phyloP scores from a whole-genome alignment of 495 filamentous ascomycete species.

The Cudoniella acicularis region DNA sequence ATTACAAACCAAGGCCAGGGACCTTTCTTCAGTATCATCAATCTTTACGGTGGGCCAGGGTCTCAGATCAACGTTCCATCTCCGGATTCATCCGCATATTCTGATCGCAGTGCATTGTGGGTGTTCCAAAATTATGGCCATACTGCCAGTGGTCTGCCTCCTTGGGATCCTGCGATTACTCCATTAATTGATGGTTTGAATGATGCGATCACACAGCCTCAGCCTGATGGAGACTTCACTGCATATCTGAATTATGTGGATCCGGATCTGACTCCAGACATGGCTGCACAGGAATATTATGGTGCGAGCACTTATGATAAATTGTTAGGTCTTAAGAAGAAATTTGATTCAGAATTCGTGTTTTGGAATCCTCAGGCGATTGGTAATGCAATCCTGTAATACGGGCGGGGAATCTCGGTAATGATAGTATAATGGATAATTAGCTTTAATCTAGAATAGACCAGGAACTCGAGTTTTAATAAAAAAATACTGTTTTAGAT shows the following conservation, averaged over 20 bases:
- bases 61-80: constrained; percentile 41
- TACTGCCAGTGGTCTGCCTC: constrained; percentile 29
- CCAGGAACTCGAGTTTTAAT: no score
- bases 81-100: constrained; percentile 49
- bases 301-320: constrained; percentile 41
- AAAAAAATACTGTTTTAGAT: no score
- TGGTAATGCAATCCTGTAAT: constrained; percentile 18
- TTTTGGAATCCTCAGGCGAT: constrained; percentile 67
- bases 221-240: constrained; percentile 35
- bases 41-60: constrained; percentile 50
- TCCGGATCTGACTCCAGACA: constrained; percentile 42
- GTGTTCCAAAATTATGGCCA: constrained; percentile 57
- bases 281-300: constrained; percentile 55
- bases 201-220: constrained; percentile 28
- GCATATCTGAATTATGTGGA: constrained; percentile 78
- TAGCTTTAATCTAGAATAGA: no score
- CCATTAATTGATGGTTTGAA: constrained; percentile 44
- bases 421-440: no score
- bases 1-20: constrained; percentile 23
- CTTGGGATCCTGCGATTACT: constrained; percentile 33
- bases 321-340: constrained; percentile 48
- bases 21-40: constrained; percentile 39
- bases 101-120: constrained; percentile 54
- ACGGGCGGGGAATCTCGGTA: no score
- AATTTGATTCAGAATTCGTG: constrained; percentile 48